Evolutionary conservation across 805 yeast species (phyloP), one percentile per base, ranked within the genome.

Genomic region (Blastobotrys peoriensis): DNA sequence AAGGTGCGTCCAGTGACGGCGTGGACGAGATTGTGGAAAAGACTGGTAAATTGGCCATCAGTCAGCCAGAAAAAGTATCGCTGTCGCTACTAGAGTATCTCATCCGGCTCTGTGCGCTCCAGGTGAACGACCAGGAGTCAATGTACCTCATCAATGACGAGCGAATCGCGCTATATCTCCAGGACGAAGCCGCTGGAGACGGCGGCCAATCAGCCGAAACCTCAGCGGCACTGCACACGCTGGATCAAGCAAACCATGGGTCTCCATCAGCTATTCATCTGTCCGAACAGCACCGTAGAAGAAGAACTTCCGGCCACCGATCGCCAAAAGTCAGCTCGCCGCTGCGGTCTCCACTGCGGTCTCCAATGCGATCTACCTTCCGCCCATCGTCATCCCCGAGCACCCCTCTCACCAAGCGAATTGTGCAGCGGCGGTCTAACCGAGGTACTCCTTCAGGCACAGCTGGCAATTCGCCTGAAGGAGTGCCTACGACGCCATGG

Each of bases 11-110:
- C 4, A 5, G 10, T 25, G 13, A 25, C 8, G 30, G 8, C 13
- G 13, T 25, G 3, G 55, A 44, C 8, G 58, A 46, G 39, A 22
- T 55, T 27, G 40, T 41, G 13, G 27, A 36, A 21, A 36, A 39
- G 30, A 10, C 46, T 25, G 45, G 33, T 18, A 25, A 37, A n/a
- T 34, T 49, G 27, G 33, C 43, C 17, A 23, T 41, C 39, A 13
- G 15, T 22, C 38, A 21, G 15, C 22, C 36, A 19, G 53, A 34
- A 46, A 59, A 19, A 37, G 60, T 51, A n/a, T 67, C 76, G 2
- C 64, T 83, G 16, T 74, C 86, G 0, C 59, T 83, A 16, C 61
- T 83, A 2, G 88, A 85, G 57, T 83, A 83, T 52, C 47, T 83
- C 4, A 54, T 83, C 0, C 64, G 91, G 34, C 65, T 84, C 13